Percentiles rank a stretch among this genome's conserved stretches.
Evolutionary conservation across 345 rosid species (phyloP).

Genomic region (Boechera retrofracta): DNA sequence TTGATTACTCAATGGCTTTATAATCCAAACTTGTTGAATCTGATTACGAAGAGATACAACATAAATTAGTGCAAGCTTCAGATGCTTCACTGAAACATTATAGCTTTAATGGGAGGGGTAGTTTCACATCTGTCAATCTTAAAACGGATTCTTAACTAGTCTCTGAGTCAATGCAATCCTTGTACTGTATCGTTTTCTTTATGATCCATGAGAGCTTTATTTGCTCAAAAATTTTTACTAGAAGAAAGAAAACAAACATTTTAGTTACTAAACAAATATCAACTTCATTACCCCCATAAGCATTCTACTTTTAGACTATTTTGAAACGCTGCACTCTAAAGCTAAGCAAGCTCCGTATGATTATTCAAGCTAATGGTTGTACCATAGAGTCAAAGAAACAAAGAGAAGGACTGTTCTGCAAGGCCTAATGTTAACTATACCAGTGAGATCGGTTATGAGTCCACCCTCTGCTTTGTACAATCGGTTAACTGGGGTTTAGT

Average conservation of each 20-base stretch:
- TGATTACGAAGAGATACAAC: slow-evolving; percentile 8
- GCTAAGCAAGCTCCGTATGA: slow-evolving; percentile 23
- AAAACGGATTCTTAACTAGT: slow-evolving; percentile 20
- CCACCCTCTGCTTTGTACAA: slow-evolving; percentile 41
- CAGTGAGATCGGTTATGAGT: slow-evolving; percentile 31
- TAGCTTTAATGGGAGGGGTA: slow-evolving; percentile 7
- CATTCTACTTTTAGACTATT: slow-evolving; percentile 20
- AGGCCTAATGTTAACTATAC: slow-evolving; percentile 46
- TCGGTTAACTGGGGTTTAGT: slow-evolving; percentile 38
- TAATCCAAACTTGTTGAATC: slow-evolving; percentile 19
- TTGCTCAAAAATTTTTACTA: not conserved
- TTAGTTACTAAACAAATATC: slow-evolving; percentile 11
- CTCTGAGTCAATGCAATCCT: not conserved
- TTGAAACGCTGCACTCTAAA: slow-evolving; percentile 22
- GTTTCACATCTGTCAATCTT: slow-evolving; percentile 30
- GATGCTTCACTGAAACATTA: slow-evolving; percentile 10
- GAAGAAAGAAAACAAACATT: not conserved
- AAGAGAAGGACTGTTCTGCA: slow-evolving; percentile 31
- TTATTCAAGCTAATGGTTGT: slow-evolving; percentile 25
- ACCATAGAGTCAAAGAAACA: slow-evolving; percentile 30
- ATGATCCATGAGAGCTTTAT: slow-evolving; percentile 17
- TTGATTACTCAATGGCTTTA: slow-evolving; percentile 26
- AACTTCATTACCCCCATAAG: slow-evolving; percentile 29
- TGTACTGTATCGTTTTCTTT: slow-evolving; percentile 29
- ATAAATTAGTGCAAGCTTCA: slow-evolving; percentile 16